Evolutionary conservation across 2,329 filamentous ascomycete genomes (phyloP), one percentile per base, ranked within the genome.

Genomic region (Sclerotinia glacialis): DNA sequence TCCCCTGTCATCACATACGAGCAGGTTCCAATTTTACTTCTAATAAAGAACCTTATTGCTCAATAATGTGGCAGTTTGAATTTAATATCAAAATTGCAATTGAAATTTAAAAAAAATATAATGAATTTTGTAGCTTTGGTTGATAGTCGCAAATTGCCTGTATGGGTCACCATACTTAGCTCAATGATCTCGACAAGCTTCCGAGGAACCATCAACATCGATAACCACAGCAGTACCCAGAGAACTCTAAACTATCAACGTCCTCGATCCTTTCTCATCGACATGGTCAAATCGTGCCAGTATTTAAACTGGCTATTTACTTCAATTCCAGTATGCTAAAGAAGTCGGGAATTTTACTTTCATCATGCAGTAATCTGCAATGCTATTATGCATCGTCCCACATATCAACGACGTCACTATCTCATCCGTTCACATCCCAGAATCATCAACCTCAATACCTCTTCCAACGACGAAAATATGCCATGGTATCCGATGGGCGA

Each of bases 271-370:
- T 34, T 34, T 31, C 21, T 23, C 11, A 42, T 59, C 42, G 26
- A 59, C 18, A 59, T 59, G 56, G 42, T 59, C 42, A 59, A 34
- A n/a, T 31, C 31, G 56, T 59, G 42, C 26, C 56, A 47, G 56
- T 34, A 28, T 31, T 47, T 42, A 18, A 47, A 59, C 56, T 59
- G 56, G 42, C 56, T 46, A 5, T 46, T 16, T 47, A 42, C 42
- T 34, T 31, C 28, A 46, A 59, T 47, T 47, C n/a, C 40, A 59
- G 26, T 71, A 83, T 83, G 80, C 76, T 82, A 66, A 83, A 79
- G 76, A 83, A 80, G 72, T 71, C 78, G 40, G 76, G 74, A 52
- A 58, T 74, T 26, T 49, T 79, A n/a, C 70, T 80, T n/a, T 77
- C 76, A 31, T 77, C 76, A 67, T 76, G 73, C 65, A 74, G 75